Percentiles rank a stretch among this genome's conserved stretches.
Evolutionary conservation across 2,329 filamentous ascomycete genomes (phyloP).

Genomic region (Paecilomyces variotii): DNA sequence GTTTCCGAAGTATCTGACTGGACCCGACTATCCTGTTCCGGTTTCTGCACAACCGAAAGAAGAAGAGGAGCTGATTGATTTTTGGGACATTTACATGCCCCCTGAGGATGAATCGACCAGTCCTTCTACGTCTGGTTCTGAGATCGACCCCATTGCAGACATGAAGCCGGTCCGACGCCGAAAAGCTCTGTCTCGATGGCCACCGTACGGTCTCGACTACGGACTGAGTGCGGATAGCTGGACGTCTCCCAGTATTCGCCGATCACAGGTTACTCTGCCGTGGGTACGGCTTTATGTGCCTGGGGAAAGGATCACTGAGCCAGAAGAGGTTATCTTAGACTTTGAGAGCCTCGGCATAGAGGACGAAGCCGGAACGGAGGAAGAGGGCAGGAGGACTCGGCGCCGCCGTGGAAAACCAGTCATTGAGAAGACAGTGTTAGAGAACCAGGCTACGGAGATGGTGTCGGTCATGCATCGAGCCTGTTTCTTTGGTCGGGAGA

Average conservation of each 20-base stretch:
- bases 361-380: not conserved
- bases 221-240: conserved; percentile 13
- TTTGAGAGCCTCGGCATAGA: not conserved
- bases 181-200: conserved; percentile 32
- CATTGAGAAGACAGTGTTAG: conserved; percentile 19
- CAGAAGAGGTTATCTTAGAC: not conserved
- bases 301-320: not conserved
- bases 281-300: conserved; percentile 21
- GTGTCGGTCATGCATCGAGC: conserved; percentile 33
- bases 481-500: conserved; percentile 37
- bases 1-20: conserved; percentile 27
- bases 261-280: conserved; percentile 24
- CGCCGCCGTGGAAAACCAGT: not conserved
- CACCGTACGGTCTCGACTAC: conserved; percentile 30
- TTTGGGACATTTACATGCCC: conserved; percentile 8
- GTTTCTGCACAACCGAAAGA: conserved; percentile 12
- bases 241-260: conserved; percentile 12
- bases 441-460: conserved; percentile 32
- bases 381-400: not conserved
- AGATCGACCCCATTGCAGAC: not conserved
- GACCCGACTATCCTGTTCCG: conserved; percentile 26
- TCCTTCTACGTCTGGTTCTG: not conserved
- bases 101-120: not conserved
- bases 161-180: conserved; percentile 19
- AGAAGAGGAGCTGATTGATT: conserved; percentile 3